A percentile compares a stretch with the other conserved stretches of the same genome.
phyloP scores from a whole-genome alignment of 129 eudicot genomes.

The Mikania micrantha region DNA sequence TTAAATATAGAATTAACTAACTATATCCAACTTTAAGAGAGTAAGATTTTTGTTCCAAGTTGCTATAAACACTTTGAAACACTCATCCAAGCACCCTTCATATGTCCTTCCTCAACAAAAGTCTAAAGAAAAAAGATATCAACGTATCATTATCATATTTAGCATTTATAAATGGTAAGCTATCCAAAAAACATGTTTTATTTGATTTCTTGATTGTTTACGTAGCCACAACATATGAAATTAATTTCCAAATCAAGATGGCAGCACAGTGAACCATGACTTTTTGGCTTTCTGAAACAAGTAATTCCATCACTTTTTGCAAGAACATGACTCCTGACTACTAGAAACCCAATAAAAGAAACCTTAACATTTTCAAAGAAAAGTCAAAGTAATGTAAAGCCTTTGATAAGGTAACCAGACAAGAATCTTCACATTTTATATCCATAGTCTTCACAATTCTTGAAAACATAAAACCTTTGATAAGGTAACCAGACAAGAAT shows the following conservation, averaged over 20 bases:
- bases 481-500: not conserved
- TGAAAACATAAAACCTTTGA: not conserved
- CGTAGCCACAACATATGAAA: not conserved
- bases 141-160: no score
- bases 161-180: no score
- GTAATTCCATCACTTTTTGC: not conserved
- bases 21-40: no score
- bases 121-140: no score
- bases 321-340: not conserved
- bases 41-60: not conserved
- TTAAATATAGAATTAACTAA: not conserved
- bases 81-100: no score
- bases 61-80: not conserved
- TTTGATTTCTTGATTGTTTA: not conserved
- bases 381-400: not conserved
- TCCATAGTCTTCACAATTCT: not conserved
- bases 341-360: not conserved
- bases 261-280: not conserved
- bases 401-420: no score
- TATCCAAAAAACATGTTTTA: not conserved
- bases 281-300: not conserved
- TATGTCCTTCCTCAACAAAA: no score
- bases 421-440: not conserved
- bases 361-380: conserved; percentile 2
- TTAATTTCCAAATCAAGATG: not conserved